A percentile compares a stretch with the other conserved stretches of the same genome.
Conservation (phyloP, 129 eudicot genomes). For the Escallonia herrerae region DNA sequence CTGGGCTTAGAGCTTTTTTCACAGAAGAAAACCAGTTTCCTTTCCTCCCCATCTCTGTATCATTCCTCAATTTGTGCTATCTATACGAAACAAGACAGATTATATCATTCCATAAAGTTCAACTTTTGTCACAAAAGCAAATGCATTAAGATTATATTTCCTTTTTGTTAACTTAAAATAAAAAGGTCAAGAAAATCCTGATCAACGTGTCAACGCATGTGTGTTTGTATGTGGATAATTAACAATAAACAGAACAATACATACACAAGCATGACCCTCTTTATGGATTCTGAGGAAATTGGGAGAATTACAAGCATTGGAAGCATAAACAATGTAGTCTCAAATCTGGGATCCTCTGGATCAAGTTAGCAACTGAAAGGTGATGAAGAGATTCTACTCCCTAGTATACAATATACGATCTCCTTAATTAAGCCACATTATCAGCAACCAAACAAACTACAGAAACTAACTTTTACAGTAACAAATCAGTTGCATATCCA, state of each 20-base stretch:
- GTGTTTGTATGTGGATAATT: no score
- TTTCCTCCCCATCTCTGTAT: conserved; percentile 67
- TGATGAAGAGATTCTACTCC: no score
- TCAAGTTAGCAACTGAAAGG: no score
- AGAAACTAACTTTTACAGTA: background rate
- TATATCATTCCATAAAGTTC: background rate
- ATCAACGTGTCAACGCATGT: background rate
- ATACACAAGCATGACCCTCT: no score
- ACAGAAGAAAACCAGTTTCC: conserved; percentile 77
- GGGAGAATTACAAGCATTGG: no score
- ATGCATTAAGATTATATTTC: no score
- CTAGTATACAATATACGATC: no score
- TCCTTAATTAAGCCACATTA: background rate
- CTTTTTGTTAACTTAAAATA: background rate
- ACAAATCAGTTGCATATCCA: background rate
- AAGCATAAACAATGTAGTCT: no score
- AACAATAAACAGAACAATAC: no score
- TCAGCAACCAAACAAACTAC: background rate
- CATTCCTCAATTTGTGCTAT: conserved; percentile 33
- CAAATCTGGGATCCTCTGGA: no score
- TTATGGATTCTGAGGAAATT: no score
- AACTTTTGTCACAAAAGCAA: background rate
- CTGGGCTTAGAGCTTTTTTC: conserved; percentile 75
- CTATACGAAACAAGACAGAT: background rate
- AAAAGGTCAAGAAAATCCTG: background rate